Conservation (phyloP, 768 basidiomycete species). For the Agaricus subrufescens region DNA sequence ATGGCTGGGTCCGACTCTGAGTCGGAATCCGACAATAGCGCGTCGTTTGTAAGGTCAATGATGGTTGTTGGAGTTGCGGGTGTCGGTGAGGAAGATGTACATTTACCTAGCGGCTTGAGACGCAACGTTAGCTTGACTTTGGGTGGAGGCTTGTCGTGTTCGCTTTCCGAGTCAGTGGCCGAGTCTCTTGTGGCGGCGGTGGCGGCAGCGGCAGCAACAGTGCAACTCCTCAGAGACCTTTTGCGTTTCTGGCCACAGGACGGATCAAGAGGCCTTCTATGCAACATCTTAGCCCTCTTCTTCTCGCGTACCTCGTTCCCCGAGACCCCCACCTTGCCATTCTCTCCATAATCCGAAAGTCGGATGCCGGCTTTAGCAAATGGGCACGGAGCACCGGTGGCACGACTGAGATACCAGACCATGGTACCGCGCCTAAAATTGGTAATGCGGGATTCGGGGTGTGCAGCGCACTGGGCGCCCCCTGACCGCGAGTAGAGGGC, state of each 20-base stretch:
- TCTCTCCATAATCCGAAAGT: conserved; percentile 61
- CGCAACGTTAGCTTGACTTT: conserved; percentile 72
- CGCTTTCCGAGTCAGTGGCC: conserved; percentile 32
- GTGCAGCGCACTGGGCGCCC: conserved; percentile 49
- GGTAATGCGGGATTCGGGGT: conserved; percentile 45
- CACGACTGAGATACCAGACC: conserved; percentile 78
- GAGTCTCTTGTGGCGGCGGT: conserved; percentile 14
- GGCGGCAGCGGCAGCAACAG: conserved; percentile 14
- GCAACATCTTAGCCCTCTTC: conserved; percentile 19
- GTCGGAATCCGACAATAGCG: conserved; percentile 24
- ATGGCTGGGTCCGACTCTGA: conserved; percentile 35
- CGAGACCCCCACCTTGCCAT: conserved; percentile 26
- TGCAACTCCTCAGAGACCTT: conserved; percentile 33
- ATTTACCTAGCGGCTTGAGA: conserved; percentile 32
- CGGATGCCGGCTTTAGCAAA: conserved; percentile 71
- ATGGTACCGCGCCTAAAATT: conserved; percentile 77
- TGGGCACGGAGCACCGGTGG: conserved; percentile 71
- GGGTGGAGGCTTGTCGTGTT: conserved; percentile 41
- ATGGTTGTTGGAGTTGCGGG: conserved; percentile 7
- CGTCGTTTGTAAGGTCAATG: conserved; percentile 39
- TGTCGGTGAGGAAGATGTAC: conserved; percentile 10
- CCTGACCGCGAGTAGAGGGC: conserved; percentile 68
- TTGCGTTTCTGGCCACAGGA: conserved; percentile 41
- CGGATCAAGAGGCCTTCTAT: conserved; percentile 18
- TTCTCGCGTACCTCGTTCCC: conserved; percentile 22